Percentiles rank a stretch among this genome's conserved stretches.
Conservation (phyloP, 2,329 filamentous ascomycete genomes). For the Hymenotorrendiella dingleyae region DNA sequence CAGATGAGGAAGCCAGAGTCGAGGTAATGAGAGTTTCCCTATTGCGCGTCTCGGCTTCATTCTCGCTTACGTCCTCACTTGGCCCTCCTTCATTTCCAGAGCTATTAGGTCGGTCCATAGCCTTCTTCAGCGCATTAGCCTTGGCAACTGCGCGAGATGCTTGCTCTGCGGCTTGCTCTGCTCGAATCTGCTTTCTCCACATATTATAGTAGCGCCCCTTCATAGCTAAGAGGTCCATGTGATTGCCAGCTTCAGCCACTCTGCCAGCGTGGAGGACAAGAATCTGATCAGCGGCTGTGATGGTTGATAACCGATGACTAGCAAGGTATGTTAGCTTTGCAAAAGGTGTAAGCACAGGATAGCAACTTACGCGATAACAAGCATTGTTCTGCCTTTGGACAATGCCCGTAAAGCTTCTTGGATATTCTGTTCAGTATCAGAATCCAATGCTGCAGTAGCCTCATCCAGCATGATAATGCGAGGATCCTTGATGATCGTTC, state of each 20-base stretch:
- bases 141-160: constrained; percentile 34
- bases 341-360: constrained; percentile 49
- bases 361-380: constrained; percentile 78
- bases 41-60: constrained; percentile 22
- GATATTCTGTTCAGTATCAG: constrained; percentile 88
- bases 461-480: constrained; percentile 91
- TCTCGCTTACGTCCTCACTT: constrained; percentile 27
- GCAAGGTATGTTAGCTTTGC: constrained; percentile 78
- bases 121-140: constrained; percentile 26
- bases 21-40: constrained; percentile 11
- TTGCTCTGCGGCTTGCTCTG: constrained; percentile 62
- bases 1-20: constrained; percentile 14
- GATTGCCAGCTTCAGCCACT: constrained; percentile 72
- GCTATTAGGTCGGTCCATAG: constrained; percentile 25
- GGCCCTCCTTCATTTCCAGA: constrained; percentile 23
- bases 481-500: constrained; percentile 87
- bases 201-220: constrained; percentile 72
- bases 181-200: constrained; percentile 84
- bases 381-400: constrained; percentile 79
- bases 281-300: constrained; percentile 86
- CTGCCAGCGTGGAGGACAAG: constrained; percentile 73
- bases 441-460: constrained; percentile 85
- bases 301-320: constrained; percentile 69
- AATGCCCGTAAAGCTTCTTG: constrained; percentile 79
- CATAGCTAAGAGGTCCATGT: constrained; percentile 65